Conservation (phyloP, 1,139 yeast genomes). For the Taiozyma sp. region DNA sequence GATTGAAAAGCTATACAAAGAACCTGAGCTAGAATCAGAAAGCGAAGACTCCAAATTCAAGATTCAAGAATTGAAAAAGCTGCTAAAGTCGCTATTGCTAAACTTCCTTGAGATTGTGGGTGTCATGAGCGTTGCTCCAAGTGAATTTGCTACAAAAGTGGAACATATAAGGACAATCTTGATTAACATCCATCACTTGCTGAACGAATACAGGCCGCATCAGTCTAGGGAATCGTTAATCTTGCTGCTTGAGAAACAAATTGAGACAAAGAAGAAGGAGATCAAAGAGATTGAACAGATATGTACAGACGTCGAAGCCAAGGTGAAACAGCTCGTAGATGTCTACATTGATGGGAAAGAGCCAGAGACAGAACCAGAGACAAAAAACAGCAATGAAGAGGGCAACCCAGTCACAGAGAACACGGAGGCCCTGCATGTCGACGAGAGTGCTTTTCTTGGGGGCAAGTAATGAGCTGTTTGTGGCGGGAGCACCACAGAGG, state of each 20-base stretch:
- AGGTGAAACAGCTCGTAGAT: constrained; percentile 30
- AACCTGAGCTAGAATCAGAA: constrained; percentile 9
- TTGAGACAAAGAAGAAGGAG: constrained; percentile 48
- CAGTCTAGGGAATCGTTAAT: constrained; percentile 82
- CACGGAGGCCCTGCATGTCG: neutral
- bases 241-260: constrained; percentile 60
- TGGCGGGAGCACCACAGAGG: neutral
- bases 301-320: constrained; percentile 39
- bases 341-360: constrained; percentile 17
- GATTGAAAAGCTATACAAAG: constrained; percentile 58
- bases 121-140: constrained; percentile 66
- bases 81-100: constrained; percentile 63
- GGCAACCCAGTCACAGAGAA: neutral
- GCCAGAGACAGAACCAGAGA: neutral
- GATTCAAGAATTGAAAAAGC: constrained; percentile 61
- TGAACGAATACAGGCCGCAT: constrained; percentile 86
- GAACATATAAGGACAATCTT: constrained; percentile 71
- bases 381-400: neutral
- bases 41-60: constrained; percentile 41
- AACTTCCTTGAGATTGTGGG: constrained; percentile 75
- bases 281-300: constrained; percentile 46
- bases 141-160: constrained; percentile 56
- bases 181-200: constrained; percentile 77
- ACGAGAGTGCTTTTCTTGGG: neutral
- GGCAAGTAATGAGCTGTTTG: neutral